These are phyloP conservation scores for Simplicillium sp. DNA, from an alignment of 2,329 filamentous ascomycete species.

Conservation along the genomic window DNA sequence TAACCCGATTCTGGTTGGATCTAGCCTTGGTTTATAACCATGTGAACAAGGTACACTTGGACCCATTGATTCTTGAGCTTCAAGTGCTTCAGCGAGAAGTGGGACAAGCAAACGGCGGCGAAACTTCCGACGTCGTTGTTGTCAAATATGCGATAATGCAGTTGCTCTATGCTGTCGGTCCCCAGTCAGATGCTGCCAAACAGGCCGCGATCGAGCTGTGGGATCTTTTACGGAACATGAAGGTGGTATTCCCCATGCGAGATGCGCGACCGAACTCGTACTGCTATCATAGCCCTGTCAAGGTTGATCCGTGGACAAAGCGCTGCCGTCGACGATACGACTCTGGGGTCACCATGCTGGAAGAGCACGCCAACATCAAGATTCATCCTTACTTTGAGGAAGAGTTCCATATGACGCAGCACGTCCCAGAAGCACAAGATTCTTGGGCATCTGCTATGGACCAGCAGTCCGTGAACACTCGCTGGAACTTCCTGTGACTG, in stretches of 20 bases:
- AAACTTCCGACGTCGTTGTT: conserved; percentile 24
- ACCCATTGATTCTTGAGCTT: conserved; percentile 27
- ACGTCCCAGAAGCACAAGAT: conserved; percentile 25
- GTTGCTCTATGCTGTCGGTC: conserved; percentile 24
- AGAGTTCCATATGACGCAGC: conserved; percentile 30
- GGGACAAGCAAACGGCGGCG: conserved; percentile 21
- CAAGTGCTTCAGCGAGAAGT: conserved; percentile 22
- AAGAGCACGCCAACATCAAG: conserved; percentile 26
- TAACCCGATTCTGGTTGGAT: conserved; percentile 31
- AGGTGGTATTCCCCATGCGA: conserved; percentile 24
- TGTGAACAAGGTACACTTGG: conserved; percentile 22
- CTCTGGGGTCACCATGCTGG: conserved; percentile 23
- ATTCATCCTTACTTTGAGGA: conserved; percentile 32
- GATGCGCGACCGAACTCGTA: conserved; percentile 27
- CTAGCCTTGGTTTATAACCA: conserved; percentile 29
- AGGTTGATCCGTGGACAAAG: conserved; percentile 33
- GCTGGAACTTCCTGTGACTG: conserved; percentile 1
- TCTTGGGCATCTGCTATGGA: conserved; percentile 21
- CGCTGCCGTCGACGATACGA: conserved; percentile 32
- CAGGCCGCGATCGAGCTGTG: conserved; percentile 27
- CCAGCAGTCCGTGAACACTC: conserved; percentile 2
- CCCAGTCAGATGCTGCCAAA: conserved; percentile 23
- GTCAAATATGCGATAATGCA: conserved; percentile 32
- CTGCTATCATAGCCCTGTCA: conserved; percentile 33
- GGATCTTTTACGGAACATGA: conserved; percentile 22